These are phyloP conservation scores for Alternaria novae-zelandiae DNA, from an alignment of 2,329 filamentous ascomycete species.

Conservation along the genomic window DNA sequence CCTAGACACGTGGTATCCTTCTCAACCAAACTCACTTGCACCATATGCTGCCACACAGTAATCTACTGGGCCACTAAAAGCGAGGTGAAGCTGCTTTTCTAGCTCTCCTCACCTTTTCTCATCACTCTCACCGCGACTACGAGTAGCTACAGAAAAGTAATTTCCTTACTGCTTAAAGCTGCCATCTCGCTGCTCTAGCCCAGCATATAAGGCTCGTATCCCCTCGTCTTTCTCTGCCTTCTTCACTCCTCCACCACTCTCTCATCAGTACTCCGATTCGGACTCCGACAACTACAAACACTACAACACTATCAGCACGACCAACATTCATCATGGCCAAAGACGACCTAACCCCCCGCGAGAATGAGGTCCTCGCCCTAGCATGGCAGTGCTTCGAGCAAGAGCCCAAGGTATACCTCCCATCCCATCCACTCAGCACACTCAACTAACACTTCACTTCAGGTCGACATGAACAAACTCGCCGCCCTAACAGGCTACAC, in stretches of 20 bases:
- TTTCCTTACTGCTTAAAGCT: not conserved
- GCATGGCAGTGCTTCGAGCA: conserved; percentile 46
- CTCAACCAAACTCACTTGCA: not conserved
- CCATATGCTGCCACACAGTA: not conserved
- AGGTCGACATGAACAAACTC: conserved; percentile 30
- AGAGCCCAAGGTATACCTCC: conserved; percentile 37
- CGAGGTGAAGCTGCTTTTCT: not conserved
- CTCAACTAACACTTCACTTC: conserved; percentile 12
- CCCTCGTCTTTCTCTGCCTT: not conserved
- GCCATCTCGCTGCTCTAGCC: not conserved
- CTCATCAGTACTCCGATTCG: not conserved
- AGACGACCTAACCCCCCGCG: conserved; percentile 25
- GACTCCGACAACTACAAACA: not conserved
- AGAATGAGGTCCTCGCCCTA: conserved; percentile 39
- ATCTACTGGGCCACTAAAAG: not conserved
- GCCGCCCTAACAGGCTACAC: conserved; percentile 36
- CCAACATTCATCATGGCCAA: conserved; percentile 12
- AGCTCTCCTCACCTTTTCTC: conserved; percentile 1
- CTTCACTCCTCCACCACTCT: conserved; percentile 1
- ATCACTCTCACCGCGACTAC: conserved; percentile 11
- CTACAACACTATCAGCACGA: not conserved
- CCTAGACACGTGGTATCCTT: not conserved
- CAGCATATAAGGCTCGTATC: not conserved
- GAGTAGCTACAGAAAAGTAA: not conserved
- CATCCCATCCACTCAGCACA: not conserved